Base-by-base conservation (phyloP, 371 early-diverging fungal species). In the Mucor circinelloides region DNA sequence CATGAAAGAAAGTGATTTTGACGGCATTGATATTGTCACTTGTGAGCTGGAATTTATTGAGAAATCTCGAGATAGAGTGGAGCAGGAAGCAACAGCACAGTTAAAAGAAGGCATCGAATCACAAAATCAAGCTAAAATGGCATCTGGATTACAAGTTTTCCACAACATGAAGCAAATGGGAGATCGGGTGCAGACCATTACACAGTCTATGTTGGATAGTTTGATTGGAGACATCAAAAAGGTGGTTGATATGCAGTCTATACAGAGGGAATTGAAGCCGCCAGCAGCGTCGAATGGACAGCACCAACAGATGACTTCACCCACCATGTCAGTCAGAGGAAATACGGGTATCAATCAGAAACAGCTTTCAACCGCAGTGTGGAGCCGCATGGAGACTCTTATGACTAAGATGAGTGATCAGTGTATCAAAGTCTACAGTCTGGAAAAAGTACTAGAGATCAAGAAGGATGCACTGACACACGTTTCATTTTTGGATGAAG, bases 131-230 rank as follows among this genome's bases (percentile, higher is more conserved):
- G 78, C 89, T 6, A 89, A 90, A 38, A 87, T 94, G 67, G 91
- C 93, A 21, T 77, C 88, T 12, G 89, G 90, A 5, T 80, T 94
- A 57, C 94, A 93, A 59, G 89, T 94, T 6, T 92, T 90, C 69
- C 84, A 89, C 52, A 91, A 91, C 59, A 77, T 94, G 59, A 83
- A 86, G 34, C 72, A 83, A 40, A 77, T 92, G 77, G 80, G 85
- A 12, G 68, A 77, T 32, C 86, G 79, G 40, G 77, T 85, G 42
- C 60, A 86, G 60, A 62, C 79, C 32, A 28, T 88, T 44, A 60
- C 83, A 10, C 79, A 83, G 3, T 61, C 58, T 0, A 76, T 90
- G 63, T 72, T 89, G 31, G 82, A 85, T 31, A 67, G 66, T 28
- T 74, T 92, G 64, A 73, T 80, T 17, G 38, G 67, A 13, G 84